phyloP scores from a whole-genome alignment of 805 yeast genomes.

The Candida corydali region DNA sequence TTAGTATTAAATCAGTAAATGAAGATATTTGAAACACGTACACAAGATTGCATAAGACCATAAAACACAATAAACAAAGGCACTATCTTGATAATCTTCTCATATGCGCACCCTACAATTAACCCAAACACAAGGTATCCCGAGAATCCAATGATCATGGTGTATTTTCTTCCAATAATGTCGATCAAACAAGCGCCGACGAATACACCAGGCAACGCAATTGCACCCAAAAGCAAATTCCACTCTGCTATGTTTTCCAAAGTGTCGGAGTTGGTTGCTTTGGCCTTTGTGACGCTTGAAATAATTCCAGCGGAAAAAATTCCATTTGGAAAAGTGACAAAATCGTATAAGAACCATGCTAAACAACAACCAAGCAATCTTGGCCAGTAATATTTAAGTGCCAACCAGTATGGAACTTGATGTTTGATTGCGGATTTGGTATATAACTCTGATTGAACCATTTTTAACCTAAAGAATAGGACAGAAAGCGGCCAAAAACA shows the following conservation, averaged over 20 bases:
- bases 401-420: conserved; percentile 50
- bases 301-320: conserved; percentile 14
- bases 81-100: conserved; percentile 50
- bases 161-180: conserved; percentile 64
- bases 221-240: conserved; percentile 60
- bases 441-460: conserved; percentile 64
- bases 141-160: conserved; percentile 64
- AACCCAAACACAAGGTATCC: conserved; percentile 72
- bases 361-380: conserved; percentile 67
- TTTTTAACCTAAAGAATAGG: conserved; percentile 66
- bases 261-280: conserved; percentile 19
- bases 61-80: conserved; percentile 68
- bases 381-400: conserved; percentile 63
- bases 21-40: no score
- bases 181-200: conserved; percentile 67
- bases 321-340: conserved; percentile 61
- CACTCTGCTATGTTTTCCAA: conserved; percentile 65
- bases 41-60: conserved; percentile 48
- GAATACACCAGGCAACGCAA: conserved; percentile 70
- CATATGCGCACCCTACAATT: conserved; percentile 63
- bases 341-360: conserved; percentile 79
- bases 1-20: background rate
- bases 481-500: conserved; percentile 67
- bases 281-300: conserved; percentile 29
- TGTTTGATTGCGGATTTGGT: conserved; percentile 59